Conservation (phyloP, 2,329 filamentous ascomycete genomes). For the Claviceps africana region DNA sequence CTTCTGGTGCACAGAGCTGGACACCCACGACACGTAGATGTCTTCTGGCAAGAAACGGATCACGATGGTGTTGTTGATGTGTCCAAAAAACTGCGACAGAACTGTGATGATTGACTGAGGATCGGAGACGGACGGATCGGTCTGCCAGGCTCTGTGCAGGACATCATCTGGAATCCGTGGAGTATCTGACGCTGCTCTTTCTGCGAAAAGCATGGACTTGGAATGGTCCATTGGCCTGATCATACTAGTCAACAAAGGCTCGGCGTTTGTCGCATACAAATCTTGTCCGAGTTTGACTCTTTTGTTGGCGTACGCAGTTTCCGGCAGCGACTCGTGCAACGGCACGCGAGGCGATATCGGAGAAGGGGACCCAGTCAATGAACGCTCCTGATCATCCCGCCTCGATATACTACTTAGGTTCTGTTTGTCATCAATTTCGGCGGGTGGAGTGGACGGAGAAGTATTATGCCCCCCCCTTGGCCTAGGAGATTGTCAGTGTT, state of each 20-base stretch:
- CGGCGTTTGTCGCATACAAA: slow-evolving; percentile 24
- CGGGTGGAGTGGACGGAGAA: slow-evolving; percentile 37
- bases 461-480: slow-evolving; percentile 45
- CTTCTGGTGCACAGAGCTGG: slow-evolving; percentile 21
- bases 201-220: slow-evolving; percentile 24
- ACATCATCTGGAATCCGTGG: slow-evolving; percentile 36
- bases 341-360: slow-evolving; percentile 33
- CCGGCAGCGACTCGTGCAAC: slow-evolving; percentile 19
- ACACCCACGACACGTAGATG: slow-evolving; percentile 24
- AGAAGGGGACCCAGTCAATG: slow-evolving; percentile 30
- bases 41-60: slow-evolving; percentile 28
- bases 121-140: slow-evolving; percentile 33
- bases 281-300: slow-evolving; percentile 34
- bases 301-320: slow-evolving; percentile 34
- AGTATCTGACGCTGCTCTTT: slow-evolving; percentile 24
- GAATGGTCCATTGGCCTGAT: slow-evolving; percentile 22
- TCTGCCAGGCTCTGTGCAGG: slow-evolving; percentile 34
- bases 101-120: slow-evolving; percentile 25
- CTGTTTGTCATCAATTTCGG: slow-evolving; percentile 33
- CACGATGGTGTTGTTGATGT: slow-evolving; percentile 27
- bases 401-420: slow-evolving; percentile 10
- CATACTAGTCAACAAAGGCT: slow-evolving; percentile 17
- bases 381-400: slow-evolving; percentile 22
- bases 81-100: slow-evolving; percentile 28
- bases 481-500: slow-evolving; percentile 18